These are phyloP conservation scores for Amphicarpaea edgeworthii DNA, from an alignment of 306 rosid genomes.

Conservation along the genomic window DNA sequence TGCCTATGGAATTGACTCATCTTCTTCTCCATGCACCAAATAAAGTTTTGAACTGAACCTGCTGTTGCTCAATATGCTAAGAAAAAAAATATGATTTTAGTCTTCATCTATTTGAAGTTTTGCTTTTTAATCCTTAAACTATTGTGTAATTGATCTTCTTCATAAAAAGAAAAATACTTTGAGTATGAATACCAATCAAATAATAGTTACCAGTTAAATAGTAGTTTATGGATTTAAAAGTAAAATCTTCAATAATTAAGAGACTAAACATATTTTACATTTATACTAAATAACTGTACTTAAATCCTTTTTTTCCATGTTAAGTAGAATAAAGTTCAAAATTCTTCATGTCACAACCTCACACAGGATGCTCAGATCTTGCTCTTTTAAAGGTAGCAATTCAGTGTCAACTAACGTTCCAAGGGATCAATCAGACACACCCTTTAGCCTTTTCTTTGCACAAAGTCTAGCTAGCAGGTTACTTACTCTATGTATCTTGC, in stretches of 20 bases:
- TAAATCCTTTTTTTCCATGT: slow-evolving; percentile 44
- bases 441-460: slow-evolving; percentile 33
- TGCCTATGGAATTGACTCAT: slow-evolving; percentile 34
- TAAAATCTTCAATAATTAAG: too few relatives aligned
- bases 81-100: too few relatives aligned
- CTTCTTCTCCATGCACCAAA: slow-evolving; percentile 28
- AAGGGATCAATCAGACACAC: slow-evolving; percentile 26
- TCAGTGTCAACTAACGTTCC: slow-evolving; percentile 30
- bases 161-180: too few relatives aligned
- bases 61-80: slow-evolving; percentile 43
- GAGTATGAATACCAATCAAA: too few relatives aligned
- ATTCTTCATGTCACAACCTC: slow-evolving; percentile 33
- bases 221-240: too few relatives aligned
- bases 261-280: too few relatives aligned
- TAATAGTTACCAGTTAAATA: too few relatives aligned
- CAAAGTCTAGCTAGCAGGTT: background rate
- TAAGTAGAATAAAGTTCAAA: slow-evolving; percentile 48
- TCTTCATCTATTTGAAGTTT: too few relatives aligned
- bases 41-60: slow-evolving; percentile 44
- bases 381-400: slow-evolving; percentile 32
- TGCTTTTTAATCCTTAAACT: too few relatives aligned
- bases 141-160: too few relatives aligned
- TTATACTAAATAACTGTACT: slow-evolving; percentile 1
- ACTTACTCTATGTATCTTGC: background rate
- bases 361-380: slow-evolving; percentile 41